A percentile compares a stretch with the other conserved stretches of the same genome.
phyloP scores from a whole-genome alignment of 2,329 filamentous ascomycete genomes.

The Xylariaceae sp. region DNA sequence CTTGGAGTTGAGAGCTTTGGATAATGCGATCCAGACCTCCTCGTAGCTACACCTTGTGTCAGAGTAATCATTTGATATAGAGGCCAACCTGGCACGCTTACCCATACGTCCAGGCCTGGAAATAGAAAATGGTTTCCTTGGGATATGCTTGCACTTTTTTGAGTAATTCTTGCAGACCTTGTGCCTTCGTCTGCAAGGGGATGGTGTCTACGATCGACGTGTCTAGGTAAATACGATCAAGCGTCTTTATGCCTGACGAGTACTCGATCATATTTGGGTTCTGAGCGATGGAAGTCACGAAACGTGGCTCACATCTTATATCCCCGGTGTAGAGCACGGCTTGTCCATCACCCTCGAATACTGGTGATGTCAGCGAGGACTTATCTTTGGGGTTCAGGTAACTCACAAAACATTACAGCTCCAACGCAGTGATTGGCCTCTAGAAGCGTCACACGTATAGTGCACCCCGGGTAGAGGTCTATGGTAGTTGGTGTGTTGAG shows the following conservation, averaged over 20 bases:
- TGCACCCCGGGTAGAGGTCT: constrained; percentile 62
- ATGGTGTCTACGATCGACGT: constrained; percentile 62
- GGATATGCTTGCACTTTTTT: constrained; percentile 64
- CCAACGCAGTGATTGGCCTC: constrained; percentile 91
- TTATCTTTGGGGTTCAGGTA: fast-evolving
- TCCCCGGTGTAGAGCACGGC: constrained; percentile 86
- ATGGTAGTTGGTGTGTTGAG: constrained; percentile 73
- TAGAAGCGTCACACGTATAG: constrained; percentile 76
- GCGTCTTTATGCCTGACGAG: constrained; percentile 54
- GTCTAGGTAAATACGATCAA: constrained; percentile 85
- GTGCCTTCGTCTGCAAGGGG: constrained; percentile 57
- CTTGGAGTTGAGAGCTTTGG: constrained; percentile 60
- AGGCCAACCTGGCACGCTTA: constrained; percentile 16
- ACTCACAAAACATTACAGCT: constrained; percentile 76
- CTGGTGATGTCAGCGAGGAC: constrained; percentile 28
- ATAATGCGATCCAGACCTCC: constrained; percentile 81
- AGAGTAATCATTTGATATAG: background rate
- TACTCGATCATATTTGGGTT: constrained; percentile 74
- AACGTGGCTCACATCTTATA: constrained; percentile 80
- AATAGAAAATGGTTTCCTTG: constrained; percentile 69
- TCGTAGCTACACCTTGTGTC: constrained; percentile 55
- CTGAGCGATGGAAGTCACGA: constrained; percentile 66
- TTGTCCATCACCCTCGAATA: constrained; percentile 69
- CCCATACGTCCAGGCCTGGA: constrained; percentile 86
- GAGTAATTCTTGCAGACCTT: constrained; percentile 71